Evolutionary conservation across 108 stramenopile genomes (phyloP).

Genomic region (Pseudonitzschia multiseries): DNA sequence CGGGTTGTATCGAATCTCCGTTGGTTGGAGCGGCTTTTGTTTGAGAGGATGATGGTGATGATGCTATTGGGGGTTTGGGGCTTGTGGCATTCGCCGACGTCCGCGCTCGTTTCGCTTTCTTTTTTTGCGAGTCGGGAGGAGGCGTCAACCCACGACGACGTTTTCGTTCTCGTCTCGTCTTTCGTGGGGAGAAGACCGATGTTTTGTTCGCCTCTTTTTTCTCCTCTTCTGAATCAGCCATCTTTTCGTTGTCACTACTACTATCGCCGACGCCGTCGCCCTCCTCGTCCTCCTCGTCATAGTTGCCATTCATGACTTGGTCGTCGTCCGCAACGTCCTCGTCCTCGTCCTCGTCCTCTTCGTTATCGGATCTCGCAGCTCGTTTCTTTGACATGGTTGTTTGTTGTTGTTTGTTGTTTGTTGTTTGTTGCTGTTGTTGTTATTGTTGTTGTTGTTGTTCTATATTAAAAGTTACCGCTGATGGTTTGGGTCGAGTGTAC

Average conservation of each 20-base stretch:
- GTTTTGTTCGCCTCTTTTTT: background rate
- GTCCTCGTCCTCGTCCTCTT: conserved; percentile 20
- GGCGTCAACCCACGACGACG: conserved; percentile 46
- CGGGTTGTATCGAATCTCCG: background rate
- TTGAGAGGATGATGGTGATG: background rate
- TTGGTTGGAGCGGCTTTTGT: background rate
- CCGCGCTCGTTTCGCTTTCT: conserved; percentile 11
- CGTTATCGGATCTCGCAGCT: background rate
- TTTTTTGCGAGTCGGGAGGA: conserved; percentile 12
- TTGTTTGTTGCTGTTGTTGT: background rate
- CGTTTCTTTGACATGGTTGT: conserved; percentile 5
- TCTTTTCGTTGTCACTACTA: conserved; percentile 10
- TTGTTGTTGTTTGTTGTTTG: background rate
- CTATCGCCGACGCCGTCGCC: background rate
- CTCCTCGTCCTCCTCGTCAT: conserved; percentile 29
- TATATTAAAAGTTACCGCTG: too few species aligned
- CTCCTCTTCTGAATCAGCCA: conserved; percentile 23
- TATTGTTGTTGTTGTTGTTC: too few species aligned
- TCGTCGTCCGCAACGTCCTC: conserved; percentile 14
- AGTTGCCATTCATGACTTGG: conserved; percentile 17
- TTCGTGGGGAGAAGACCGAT: background rate
- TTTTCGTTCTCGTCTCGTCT: conserved; percentile 38
- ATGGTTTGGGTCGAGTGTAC: too few species aligned
- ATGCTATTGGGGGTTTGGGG: background rate
- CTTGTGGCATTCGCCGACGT: background rate